Conservation (phyloP, 106 monocot genomes). For the Agapanthus africanus region DNA sequence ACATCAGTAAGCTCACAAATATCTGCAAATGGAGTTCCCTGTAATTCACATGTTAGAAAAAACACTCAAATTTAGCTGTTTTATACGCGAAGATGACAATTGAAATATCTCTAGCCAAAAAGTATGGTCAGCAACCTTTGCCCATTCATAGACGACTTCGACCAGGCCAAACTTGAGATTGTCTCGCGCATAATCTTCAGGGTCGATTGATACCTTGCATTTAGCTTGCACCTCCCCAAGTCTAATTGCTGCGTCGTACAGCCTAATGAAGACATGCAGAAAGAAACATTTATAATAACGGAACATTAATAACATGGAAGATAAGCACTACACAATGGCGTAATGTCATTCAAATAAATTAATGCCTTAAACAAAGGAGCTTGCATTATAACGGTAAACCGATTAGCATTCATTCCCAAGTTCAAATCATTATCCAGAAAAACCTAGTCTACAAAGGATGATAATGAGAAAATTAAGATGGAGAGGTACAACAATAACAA, state of each 20-base stretch:
- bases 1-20: conserved; percentile 94
- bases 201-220: conserved; percentile 60
- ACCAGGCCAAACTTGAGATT: conserved; percentile 97
- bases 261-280: conserved; percentile 23
- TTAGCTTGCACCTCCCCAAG: conserved; percentile 70
- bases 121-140: conserved; percentile 60
- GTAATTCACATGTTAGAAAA: conserved; percentile 13
- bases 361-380: too few relatives aligned
- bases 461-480: neutral
- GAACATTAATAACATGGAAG: too few relatives aligned
- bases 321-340: too few relatives aligned
- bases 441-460: neutral
- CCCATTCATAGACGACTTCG: conserved; percentile 97
- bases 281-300: neutral
- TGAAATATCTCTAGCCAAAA: neutral
- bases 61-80: neutral
- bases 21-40: conserved; percentile 89
- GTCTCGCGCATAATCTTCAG: conserved; percentile 64
- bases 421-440: neutral
- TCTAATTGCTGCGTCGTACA: conserved; percentile 66
- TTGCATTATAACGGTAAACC: too few relatives aligned
- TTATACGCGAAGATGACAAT: neutral
- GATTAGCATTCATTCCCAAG: too few relatives aligned
- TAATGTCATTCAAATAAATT: too few relatives aligned
- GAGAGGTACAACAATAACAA: too few relatives aligned